phyloP scores from a whole-genome alignment of 2,329 filamentous ascomycete genomes.

The Parasarocladium wereldwijsianum region DNA sequence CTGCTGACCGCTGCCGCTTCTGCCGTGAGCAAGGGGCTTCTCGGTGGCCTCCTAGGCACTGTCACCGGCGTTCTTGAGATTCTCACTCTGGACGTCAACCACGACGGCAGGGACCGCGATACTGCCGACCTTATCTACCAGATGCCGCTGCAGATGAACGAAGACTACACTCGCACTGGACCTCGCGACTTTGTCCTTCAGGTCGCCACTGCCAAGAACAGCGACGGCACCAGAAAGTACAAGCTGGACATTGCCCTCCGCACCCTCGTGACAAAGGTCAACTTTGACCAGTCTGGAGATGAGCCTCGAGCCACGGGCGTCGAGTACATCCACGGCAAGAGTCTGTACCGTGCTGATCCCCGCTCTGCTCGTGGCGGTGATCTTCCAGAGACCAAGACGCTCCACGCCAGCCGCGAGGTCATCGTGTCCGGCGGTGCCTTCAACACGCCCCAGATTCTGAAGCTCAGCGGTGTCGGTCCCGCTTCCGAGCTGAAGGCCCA shows the following conservation, averaged over 20 bases:
- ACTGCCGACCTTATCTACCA: constrained; percentile 30
- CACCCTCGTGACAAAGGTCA: constrained; percentile 19
- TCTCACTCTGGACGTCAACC: constrained; percentile 28
- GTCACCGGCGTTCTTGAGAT: constrained; percentile 12
- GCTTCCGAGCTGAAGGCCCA: constrained; percentile 15
- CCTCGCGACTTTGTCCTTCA: constrained; percentile 35
- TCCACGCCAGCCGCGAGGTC: constrained; percentile 5
- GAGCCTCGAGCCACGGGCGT: constrained; percentile 23
- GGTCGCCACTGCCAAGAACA: constrained; percentile 28
- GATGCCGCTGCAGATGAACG: constrained; percentile 23
- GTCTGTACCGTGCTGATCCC: constrained; percentile 25
- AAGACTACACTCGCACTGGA: constrained; percentile 23
- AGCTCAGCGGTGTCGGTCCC: constrained; percentile 21
- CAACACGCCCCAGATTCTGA: constrained; percentile 21
- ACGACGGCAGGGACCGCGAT: constrained; percentile 22
- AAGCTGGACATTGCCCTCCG: constrained; percentile 18
- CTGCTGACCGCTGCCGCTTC: constrained; percentile 17
- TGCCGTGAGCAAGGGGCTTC: constrained; percentile 6
- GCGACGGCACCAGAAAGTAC: constrained; percentile 28
- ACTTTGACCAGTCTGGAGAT: constrained; percentile 7
- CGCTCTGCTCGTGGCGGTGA: constrained; percentile 12
- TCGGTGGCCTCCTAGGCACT: constrained; percentile 7
- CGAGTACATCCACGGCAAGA: constrained; percentile 21
- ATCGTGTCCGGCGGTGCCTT: constrained; percentile 20
- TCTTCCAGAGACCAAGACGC: not conserved